Evolutionary conservation across 2,329 filamentous ascomycete genomes (phyloP).

Genomic region (Epichloe elymi): DNA sequence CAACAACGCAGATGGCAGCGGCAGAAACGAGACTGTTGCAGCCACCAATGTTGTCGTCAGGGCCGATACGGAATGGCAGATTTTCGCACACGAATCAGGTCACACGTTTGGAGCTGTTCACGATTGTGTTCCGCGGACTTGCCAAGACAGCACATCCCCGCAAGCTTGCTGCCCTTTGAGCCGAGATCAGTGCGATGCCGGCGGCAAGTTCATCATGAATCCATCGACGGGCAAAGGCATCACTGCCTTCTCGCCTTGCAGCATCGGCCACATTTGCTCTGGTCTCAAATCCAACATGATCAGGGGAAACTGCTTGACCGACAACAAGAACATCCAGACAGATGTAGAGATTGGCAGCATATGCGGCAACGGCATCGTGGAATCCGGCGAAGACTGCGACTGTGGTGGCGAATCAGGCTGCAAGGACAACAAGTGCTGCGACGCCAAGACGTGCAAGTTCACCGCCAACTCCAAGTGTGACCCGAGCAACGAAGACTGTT

Average conservation of each 20-base stretch:
- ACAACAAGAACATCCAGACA: slow-evolving; percentile 71
- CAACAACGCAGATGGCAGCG: slow-evolving; percentile 32
- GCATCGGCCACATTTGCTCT: slow-evolving; percentile 86
- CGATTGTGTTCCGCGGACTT: slow-evolving; percentile 65
- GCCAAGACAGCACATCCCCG: slow-evolving; percentile 42
- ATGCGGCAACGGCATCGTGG: slow-evolving; percentile 96
- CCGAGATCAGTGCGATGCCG: slow-evolving; percentile 55
- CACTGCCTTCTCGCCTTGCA: slow-evolving; percentile 72
- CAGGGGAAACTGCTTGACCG: slow-evolving; percentile 56
- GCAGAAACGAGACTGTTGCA: slow-evolving; percentile 57
- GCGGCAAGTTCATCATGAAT: slow-evolving; percentile 86
- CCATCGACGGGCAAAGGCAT: slow-evolving; percentile 67
- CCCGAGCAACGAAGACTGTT: slow-evolving; percentile 71
- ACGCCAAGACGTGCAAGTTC: slow-evolving; percentile 79
- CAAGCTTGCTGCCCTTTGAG: slow-evolving; percentile 70
- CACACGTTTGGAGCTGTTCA: slow-evolving; percentile 95
- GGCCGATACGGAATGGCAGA: slow-evolving; percentile 80
- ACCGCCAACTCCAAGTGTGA: slow-evolving; percentile 64
- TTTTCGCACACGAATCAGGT: slow-evolving; percentile 86
- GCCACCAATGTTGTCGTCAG: slow-evolving; percentile 82
- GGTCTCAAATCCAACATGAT: slow-evolving; percentile 66
- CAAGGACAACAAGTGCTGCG: slow-evolving; percentile 65
- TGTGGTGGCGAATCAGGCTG: slow-evolving; percentile 71
- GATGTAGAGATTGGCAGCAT: slow-evolving; percentile 72
- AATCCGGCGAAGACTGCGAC: slow-evolving; percentile 87